A percentile compares a stretch with the other conserved stretches of the same genome.
Conservation (phyloP, 2,329 filamentous ascomycete species). For the Sporothrix pseudoabietina region DNA sequence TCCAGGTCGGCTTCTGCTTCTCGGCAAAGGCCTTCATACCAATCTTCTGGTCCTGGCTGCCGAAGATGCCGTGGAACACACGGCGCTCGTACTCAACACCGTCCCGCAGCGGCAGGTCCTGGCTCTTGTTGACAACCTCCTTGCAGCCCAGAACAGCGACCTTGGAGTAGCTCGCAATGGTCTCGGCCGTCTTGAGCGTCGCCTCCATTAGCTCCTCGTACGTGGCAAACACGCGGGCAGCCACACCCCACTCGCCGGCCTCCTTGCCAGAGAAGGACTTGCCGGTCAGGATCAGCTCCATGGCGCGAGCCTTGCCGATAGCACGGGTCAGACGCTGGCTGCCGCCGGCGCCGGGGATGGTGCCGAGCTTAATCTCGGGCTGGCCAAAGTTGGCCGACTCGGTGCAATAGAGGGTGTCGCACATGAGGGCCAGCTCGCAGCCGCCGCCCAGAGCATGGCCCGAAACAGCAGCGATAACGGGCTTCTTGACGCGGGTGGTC, state of each 20-base stretch:
- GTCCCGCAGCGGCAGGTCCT: slow-evolving; percentile 83
- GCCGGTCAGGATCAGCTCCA: slow-evolving; percentile 89
- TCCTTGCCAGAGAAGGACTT: slow-evolving; percentile 81
- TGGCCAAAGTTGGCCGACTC: slow-evolving; percentile 88
- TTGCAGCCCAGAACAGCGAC: slow-evolving; percentile 90
- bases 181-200: slow-evolving; percentile 80
- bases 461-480: slow-evolving; percentile 90
- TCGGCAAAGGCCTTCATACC: slow-evolving; percentile 94
- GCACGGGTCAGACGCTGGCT: slow-evolving; percentile 84
- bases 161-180: slow-evolving; percentile 81
- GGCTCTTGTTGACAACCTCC: slow-evolving; percentile 99
- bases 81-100: slow-evolving; percentile 94
- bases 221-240: slow-evolving; percentile 75
- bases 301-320: slow-evolving; percentile 80
- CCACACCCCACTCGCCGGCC: slow-evolving; percentile 88
- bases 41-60: slow-evolving; percentile 95
- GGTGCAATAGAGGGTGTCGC: slow-evolving; percentile 86
- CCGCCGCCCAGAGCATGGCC: slow-evolving; percentile 93
- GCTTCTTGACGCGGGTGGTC: slow-evolving; percentile 83
- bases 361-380: slow-evolving; percentile 94
- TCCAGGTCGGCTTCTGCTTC: slow-evolving; percentile 93
- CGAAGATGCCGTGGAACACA: slow-evolving; percentile 91
- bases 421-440: slow-evolving; percentile 97
- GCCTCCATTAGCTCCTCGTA: slow-evolving; percentile 82
- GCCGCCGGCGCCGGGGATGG: slow-evolving; percentile 88